Base-by-base conservation (phyloP, 768 basidiomycete species). In the Boletales sp. region DNA sequence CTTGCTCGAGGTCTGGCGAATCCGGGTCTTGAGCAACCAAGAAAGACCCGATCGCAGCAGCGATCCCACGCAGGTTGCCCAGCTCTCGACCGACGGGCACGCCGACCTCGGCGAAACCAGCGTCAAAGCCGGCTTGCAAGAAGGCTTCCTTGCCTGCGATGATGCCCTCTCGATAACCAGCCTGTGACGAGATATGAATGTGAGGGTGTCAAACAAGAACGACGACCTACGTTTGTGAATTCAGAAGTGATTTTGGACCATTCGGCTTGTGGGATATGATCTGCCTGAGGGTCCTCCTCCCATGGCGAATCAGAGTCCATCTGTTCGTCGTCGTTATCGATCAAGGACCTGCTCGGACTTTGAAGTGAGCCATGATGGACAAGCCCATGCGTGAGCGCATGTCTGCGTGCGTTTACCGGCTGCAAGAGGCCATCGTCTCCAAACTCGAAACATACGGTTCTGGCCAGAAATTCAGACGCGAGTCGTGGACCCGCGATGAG, bases 121-220 rank as follows among this genome's bases (percentile, higher is more conserved):
- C 72, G 67, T 99, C 91, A 61, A 99, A 98, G 1, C 95, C 95
- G 55, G 83, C 74, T 61, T 99, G 95, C 2, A 97, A 75, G 3
- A 84, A 84, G 0, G 79, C 74, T 64, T 94, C 87, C 66, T 97
- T 98, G 4, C 95, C 95, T 5, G 86, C 83, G 0, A 85, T 88
- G 59, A 98, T 95, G 7, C 95, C 95, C 70, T 97, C 94, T n/a
- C 95, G 83, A 62, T 97, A 97, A 2, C 95, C 95, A 15, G 83
- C 83, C 95, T 96, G 41, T 9, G 41, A 46, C 33, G 10, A 36
- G 14, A 41, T 31, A 37, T 52, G 46, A 56, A 28, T 33, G 19
- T 3, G 38, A 25, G 41, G 42, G 40, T 19, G 41, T 43, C 10
- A n/a, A 49, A 38, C 33, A 17, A 21, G 43, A 8, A 18, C 7